Conservation (phyloP, 192 early-diverging fungal genomes). For the Coemansia sp. region DNA sequence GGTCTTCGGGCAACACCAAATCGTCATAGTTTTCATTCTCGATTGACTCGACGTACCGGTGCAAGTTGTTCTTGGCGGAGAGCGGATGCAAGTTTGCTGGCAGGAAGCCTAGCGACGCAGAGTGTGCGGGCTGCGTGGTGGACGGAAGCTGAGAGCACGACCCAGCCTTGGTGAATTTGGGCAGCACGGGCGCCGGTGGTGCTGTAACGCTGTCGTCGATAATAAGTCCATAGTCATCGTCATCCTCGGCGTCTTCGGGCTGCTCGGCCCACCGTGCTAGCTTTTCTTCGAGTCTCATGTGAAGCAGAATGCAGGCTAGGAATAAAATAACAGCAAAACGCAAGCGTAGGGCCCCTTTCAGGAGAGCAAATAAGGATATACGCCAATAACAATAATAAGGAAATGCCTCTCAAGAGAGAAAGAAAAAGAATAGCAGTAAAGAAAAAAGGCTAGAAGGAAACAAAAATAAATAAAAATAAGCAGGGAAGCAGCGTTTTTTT, state of each 20-base stretch:
- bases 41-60: slow-evolving; percentile 26
- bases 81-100: slow-evolving; percentile 27
- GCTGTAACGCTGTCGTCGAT: slow-evolving; percentile 44
- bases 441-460: not conserved
- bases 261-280: slow-evolving; percentile 42
- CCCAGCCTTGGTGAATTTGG: slow-evolving; percentile 36
- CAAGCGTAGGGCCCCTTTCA: not conserved
- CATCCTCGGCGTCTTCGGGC: slow-evolving; percentile 37
- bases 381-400: not conserved
- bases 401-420: slow-evolving; percentile 1
- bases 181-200: slow-evolving; percentile 9
- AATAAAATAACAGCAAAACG: too few relatives aligned
- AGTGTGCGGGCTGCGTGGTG: slow-evolving; percentile 9
- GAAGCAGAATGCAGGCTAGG: not conserved
- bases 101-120: slow-evolving; percentile 21
- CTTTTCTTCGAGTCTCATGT: slow-evolving; percentile 37
- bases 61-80: slow-evolving; percentile 19
- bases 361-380: not conserved
- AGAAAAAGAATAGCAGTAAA: not conserved
- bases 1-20: slow-evolving; percentile 42
- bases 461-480: not conserved
- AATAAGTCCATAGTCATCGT: slow-evolving; percentile 45
- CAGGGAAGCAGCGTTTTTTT: not conserved
- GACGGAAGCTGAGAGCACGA: slow-evolving; percentile 36
- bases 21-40: slow-evolving; percentile 47